Evolutionary conservation across 2,329 filamentous ascomycete genomes (phyloP).

Genomic region (Pyrenochaeta sp.): DNA sequence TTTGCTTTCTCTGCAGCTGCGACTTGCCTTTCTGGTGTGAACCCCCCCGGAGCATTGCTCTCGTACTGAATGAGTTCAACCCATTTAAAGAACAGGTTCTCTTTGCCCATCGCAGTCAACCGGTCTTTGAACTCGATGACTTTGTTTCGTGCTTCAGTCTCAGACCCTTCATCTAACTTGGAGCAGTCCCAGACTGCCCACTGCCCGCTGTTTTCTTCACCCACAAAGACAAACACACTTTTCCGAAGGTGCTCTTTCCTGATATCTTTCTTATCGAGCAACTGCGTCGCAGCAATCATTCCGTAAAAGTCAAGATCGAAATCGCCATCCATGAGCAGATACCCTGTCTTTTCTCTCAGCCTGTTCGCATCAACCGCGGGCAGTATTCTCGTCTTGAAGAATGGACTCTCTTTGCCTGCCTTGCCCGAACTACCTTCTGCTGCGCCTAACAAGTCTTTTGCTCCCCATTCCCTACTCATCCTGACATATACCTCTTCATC

Average conservation of each 20-base stretch:
- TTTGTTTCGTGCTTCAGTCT: slow-evolving; percentile 74
- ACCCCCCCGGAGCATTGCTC: slow-evolving; percentile 78
- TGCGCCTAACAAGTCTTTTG: slow-evolving; percentile 61
- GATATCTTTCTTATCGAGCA: slow-evolving; percentile 71
- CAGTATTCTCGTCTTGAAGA: slow-evolving; percentile 69
- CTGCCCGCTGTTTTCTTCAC: slow-evolving; percentile 59
- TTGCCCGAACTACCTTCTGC: slow-evolving; percentile 55
- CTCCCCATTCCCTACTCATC: slow-evolving; percentile 77
- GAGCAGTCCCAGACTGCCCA: slow-evolving; percentile 76
- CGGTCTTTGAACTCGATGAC: slow-evolving; percentile 83
- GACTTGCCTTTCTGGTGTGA: slow-evolving; percentile 76
- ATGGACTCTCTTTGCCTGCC: slow-evolving; percentile 61
- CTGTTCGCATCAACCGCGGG: slow-evolving; percentile 74
- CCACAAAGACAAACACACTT: slow-evolving; percentile 62
- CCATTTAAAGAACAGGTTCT: slow-evolving; percentile 90
- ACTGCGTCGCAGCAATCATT: slow-evolving; percentile 76
- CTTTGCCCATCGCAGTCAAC: slow-evolving; percentile 79
- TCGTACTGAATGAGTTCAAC: slow-evolving; percentile 93
- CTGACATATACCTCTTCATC: slow-evolving; percentile 82
- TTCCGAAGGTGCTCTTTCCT: slow-evolving; percentile 73
- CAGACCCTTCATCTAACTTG: slow-evolving; percentile 58
- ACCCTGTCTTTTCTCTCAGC: slow-evolving; percentile 82
- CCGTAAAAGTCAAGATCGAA: slow-evolving; percentile 88
- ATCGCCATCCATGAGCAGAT: slow-evolving; percentile 81
- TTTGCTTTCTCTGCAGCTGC: slow-evolving; percentile 77